These are phyloP conservation scores for Cladosporium velox DNA, from an alignment of 2,329 filamentous ascomycete genomes.

Conservation along the genomic window DNA sequence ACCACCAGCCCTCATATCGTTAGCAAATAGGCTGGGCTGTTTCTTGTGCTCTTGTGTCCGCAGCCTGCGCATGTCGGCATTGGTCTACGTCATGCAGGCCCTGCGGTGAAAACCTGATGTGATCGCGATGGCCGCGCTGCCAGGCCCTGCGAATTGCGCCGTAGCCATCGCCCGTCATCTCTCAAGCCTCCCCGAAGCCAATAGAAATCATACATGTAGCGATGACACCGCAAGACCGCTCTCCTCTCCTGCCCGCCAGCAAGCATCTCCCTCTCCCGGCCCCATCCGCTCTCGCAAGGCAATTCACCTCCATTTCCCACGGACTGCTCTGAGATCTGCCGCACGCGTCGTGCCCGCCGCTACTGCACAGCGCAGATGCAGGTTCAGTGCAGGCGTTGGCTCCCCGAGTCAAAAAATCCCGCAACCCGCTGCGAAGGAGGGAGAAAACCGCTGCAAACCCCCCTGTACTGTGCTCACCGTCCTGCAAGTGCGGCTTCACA, in stretches of 20 bases:
- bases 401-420: not conserved
- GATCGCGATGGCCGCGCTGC: not conserved
- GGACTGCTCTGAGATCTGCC: constrained; percentile 15
- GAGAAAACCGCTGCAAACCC: not conserved
- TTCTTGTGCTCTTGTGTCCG: constrained; percentile 1
- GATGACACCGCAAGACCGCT: constrained; percentile 2
- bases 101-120: not conserved
- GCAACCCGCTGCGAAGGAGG: not conserved
- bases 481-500: constrained; percentile 9
- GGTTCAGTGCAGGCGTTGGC: constrained; percentile 11
- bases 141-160: not conserved
- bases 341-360: constrained; percentile 13
- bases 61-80: not conserved
- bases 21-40: constrained; percentile 1
- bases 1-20: constrained; percentile 3
- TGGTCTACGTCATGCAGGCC: constrained; percentile 1
- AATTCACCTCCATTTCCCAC: constrained; percentile 5
- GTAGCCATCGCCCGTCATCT: not conserved
- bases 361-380: constrained; percentile 19
- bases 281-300: constrained; percentile 3
- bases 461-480: constrained; percentile 7
- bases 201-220: not conserved
- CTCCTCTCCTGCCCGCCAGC: not conserved
- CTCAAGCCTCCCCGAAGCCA: constrained; percentile 2
- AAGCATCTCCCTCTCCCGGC: constrained; percentile 3